phyloP scores from a whole-genome alignment of 129 eudicot species.

The Mikania micrantha region DNA sequence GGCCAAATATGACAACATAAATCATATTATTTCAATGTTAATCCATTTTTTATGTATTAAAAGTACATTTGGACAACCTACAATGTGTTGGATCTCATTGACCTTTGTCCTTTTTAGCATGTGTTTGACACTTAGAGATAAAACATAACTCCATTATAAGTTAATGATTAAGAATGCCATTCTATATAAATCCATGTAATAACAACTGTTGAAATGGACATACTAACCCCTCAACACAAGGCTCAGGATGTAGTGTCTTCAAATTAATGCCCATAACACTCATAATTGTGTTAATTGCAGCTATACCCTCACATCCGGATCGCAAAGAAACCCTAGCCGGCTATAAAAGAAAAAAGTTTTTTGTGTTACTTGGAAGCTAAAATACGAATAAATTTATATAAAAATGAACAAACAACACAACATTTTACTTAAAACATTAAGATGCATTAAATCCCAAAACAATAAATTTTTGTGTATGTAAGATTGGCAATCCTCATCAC shows the following conservation, averaged over 20 bases:
- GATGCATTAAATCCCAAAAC: background rate
- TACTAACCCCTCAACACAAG: slow-evolving; percentile 97
- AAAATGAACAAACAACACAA: background rate
- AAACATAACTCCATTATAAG: background rate
- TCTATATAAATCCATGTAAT: background rate
- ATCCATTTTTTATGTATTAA: background rate
- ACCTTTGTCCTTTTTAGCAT: background rate
- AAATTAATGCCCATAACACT: slow-evolving; percentile 99
- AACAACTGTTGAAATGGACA: background rate
- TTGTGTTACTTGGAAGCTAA: background rate
- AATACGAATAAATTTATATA: background rate
- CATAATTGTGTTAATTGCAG: slow-evolving; percentile 95
- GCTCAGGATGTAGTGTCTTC: slow-evolving; percentile 89
- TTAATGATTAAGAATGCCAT: background rate
- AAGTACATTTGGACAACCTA: background rate
- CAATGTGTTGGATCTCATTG: background rate
- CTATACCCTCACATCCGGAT: slow-evolving; percentile 87
- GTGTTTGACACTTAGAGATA: background rate
- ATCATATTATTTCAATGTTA: background rate
- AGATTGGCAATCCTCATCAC: background rate
- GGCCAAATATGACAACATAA: background rate
- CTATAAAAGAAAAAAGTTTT: slow-evolving; percentile 33
- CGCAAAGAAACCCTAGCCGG: slow-evolving; percentile 80
- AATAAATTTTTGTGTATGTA: no score
- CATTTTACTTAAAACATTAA: background rate